Percentiles rank a stretch among this genome's conserved stretches.
These are phyloP conservation scores for Arabidopsis suecica DNA, from an alignment of 345 rosid genomes.

Conservation along the genomic window DNA sequence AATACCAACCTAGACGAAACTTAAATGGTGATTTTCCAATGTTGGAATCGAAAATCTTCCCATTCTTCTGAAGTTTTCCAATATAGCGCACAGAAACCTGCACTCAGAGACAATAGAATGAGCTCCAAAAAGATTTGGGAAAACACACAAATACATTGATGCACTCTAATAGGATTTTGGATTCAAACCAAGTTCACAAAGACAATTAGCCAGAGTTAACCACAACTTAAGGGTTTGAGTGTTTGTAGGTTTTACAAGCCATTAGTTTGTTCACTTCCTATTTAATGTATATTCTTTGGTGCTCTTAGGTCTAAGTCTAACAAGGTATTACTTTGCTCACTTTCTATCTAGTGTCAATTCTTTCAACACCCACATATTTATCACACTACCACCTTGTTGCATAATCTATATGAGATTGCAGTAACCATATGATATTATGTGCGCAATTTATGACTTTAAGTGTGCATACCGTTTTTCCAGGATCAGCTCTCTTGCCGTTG, in stretches of 20 bases:
- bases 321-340: neutral
- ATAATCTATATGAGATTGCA: neutral
- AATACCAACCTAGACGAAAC: constrained; percentile 73
- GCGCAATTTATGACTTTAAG: neutral
- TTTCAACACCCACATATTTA: neutral
- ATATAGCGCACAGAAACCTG: constrained; percentile 84
- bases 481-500: constrained; percentile 83
- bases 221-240: neutral
- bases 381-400: constrained; percentile 16
- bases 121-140: neutral
- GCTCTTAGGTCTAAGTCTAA: neutral
- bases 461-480: constrained; percentile 67
- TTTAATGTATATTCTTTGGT: neutral
- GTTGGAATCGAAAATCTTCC: constrained; percentile 84
- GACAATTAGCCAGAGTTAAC: constrained; percentile 3
- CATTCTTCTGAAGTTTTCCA: constrained; percentile 93
- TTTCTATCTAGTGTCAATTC: neutral
- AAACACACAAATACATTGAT: neutral
- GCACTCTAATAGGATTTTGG: neutral
- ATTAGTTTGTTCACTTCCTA: neutral
- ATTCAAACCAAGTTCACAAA: constrained; percentile 1
- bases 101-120: constrained; percentile 31
- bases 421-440: constrained; percentile 1
- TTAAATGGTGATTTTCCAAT: constrained; percentile 77
- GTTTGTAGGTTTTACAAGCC: neutral